Evolutionary conservation across 163 green algal species (phyloP).

Genomic region (Smithsoniella earleae): DNA sequence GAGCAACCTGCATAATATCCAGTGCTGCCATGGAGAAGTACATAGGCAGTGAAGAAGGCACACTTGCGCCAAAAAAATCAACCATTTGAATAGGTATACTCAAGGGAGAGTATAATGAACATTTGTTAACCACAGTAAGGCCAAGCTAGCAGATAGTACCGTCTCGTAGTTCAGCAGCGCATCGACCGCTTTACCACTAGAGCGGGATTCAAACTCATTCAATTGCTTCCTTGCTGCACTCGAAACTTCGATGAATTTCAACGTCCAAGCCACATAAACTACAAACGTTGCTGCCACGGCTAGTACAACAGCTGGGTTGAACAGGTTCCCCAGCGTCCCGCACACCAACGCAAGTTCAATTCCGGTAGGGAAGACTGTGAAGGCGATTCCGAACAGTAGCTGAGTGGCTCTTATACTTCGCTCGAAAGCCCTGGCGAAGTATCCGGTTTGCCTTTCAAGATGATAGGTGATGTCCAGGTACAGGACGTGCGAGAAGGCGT

Average conservation of each 20-base stretch:
- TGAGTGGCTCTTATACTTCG: conserved; percentile 47
- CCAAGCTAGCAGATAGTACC: background rate
- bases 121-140: background rate
- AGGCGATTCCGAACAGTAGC: conserved; percentile 88
- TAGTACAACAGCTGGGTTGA: conserved; percentile 42
- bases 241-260: background rate
- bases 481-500: conserved; percentile 83
- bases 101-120: no score
- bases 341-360: conserved; percentile 84
- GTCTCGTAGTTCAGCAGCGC: conserved; percentile 66
- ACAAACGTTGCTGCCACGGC: conserved; percentile 46
- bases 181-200: conserved; percentile 74
- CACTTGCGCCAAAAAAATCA: no score
- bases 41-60: no score
- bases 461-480: conserved; percentile 83
- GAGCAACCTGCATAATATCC: conserved; percentile 35
- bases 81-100: no score
- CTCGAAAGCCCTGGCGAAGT: conserved; percentile 82
- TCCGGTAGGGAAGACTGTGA: conserved; percentile 87
- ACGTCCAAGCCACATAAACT: conserved; percentile 48
- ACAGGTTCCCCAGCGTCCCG: conserved; percentile 56
- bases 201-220: conserved; percentile 71
- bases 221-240: conserved; percentile 63
- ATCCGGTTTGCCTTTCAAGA: conserved; percentile 74
- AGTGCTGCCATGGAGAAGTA: no score